Conservation (phyloP, 2,329 filamentous ascomycete species). For the Clarireedia hainanense region DNA sequence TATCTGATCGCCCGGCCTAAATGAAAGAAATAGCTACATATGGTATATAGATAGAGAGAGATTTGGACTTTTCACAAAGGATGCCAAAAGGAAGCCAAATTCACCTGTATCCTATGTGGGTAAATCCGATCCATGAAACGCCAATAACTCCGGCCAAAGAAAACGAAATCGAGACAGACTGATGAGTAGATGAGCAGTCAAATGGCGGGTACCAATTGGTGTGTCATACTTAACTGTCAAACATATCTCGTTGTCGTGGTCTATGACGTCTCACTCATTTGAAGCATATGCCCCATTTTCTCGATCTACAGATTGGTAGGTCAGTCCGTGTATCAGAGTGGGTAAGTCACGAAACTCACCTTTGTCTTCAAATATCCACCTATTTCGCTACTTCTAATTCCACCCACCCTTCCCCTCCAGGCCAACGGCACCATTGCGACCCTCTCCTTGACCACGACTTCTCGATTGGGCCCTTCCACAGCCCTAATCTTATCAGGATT, state of each 20-base stretch:
- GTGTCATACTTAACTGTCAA: not conserved
- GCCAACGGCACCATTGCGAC: conserved; percentile 94
- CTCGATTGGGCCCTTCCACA: conserved; percentile 82
- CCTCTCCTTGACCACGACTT: conserved; percentile 79
- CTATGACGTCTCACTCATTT: conserved; percentile 35
- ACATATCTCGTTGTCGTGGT: no score
- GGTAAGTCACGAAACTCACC: conserved; percentile 43
- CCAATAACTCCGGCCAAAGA: no score
- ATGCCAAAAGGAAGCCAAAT: no score
- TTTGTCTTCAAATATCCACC: conserved; percentile 94
- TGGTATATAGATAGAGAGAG: not conserved
- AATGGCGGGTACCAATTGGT: no score
- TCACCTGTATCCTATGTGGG: no score
- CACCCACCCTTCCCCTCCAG: conserved; percentile 72
- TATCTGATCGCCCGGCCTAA: no score
- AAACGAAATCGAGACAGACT: no score
- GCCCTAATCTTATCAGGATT: conserved; percentile 96
- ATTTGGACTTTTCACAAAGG: not conserved
- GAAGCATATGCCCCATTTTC: conserved; percentile 78
- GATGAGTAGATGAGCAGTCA: no score
- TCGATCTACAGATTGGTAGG: conserved; percentile 52
- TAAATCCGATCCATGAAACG: no score
- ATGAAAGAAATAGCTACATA: not conserved
- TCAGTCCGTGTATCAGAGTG: not conserved
- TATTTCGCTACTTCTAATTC: conserved; percentile 80